Percentiles rank a stretch among this genome's conserved stretches.
Evolutionary conservation across 768 basidiomycete genomes (phyloP).

Genomic region (Termitomyces sp.): DNA sequence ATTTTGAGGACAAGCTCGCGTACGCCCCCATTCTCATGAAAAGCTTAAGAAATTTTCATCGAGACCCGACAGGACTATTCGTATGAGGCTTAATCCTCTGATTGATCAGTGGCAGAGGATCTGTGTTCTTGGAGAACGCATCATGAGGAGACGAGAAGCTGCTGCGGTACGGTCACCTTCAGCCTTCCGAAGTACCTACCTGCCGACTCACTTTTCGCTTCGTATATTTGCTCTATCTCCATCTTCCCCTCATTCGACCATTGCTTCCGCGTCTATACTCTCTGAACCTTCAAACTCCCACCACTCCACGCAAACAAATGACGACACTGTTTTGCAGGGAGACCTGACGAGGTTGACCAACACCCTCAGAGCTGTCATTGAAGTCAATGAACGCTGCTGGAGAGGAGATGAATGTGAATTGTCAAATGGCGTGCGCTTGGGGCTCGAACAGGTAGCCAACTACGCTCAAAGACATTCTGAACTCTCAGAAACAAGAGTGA

Average conservation of each 20-base stretch:
- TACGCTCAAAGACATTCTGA: conserved; percentile 72
- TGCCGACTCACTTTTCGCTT: conserved; percentile 67
- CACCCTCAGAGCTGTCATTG: conserved; percentile 69
- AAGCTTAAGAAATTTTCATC: conserved; percentile 1
- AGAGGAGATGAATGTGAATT: conserved; percentile 78
- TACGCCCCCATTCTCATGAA: conserved; percentile 23
- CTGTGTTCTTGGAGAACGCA: conserved; percentile 79
- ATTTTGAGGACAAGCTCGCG: conserved; percentile 87
- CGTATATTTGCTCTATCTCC: conserved; percentile 38
- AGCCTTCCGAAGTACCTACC: conserved; percentile 55
- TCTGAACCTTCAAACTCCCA: conserved; percentile 26
- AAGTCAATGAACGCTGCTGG: conserved; percentile 80
- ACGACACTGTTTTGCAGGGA: conserved; percentile 45
- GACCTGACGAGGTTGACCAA: conserved; percentile 82
- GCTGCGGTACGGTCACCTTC: conserved; percentile 78
- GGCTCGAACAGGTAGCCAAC: conserved; percentile 58
- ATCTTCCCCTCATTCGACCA: conserved; percentile 27
- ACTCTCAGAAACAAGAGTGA: conserved; percentile 64
- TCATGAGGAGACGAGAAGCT: conserved; percentile 86
- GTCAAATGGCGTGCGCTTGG: conserved; percentile 69
- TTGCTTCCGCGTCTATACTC: conserved; percentile 23
- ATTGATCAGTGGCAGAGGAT: conserved; percentile 93
- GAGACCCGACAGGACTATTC: conserved; percentile 49
- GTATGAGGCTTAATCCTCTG: conserved; percentile 64
- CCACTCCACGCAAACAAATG: conserved; percentile 18